Evolutionary conservation across 345 rosid genomes (phyloP), one percentile per base, ranked within the genome.

Genomic region (Citrus australasica): DNA sequence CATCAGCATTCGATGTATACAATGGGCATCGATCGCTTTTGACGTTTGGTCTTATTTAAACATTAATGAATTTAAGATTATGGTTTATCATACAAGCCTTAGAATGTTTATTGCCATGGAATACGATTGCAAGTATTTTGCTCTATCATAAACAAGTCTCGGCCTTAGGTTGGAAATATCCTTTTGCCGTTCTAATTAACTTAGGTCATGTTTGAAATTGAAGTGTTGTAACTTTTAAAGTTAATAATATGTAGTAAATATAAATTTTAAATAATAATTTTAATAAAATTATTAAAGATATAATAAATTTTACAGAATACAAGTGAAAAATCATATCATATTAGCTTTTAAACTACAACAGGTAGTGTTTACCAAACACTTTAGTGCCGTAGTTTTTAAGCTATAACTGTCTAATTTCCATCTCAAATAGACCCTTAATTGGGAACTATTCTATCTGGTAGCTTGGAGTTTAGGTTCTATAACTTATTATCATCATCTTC

Each of bases 21-120:
- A 75, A 75, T 71, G 88, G 78, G 51, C 42, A 61, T 83, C 79
- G 48, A 61, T 83, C 79, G 48, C 81, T 35, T 71, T 59, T 63
- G 48, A 94, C 93, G 97, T 95, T 32, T 28, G 7, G 30, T 65
- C 63, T 66, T 56, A 63, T 65, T 65, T 38, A 42, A 21, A 42
- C 38, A 62, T 69, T 19, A 17, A n/a, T 66, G 2, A 53, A 53
- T 76, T 55, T 35, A 35, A 35, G 37, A 35, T 35, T 68, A 33
- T 64, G 1, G 8, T 24, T 7, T 30, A 32, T 63, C 22, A 51
- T 9, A 24, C 35, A 42, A 24, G 24, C 27, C 58, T 25, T 40
- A 51, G 25, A 7, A 59, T 74, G 37, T 7, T n/a, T 33, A 3
- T 60, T 8, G 56, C 9, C 25, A 24, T 58, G 35, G 7, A 60